These are phyloP conservation scores for Pilatotrama ljubarskyi DNA, from an alignment of 768 basidiomycete species.

Conservation along the genomic window DNA sequence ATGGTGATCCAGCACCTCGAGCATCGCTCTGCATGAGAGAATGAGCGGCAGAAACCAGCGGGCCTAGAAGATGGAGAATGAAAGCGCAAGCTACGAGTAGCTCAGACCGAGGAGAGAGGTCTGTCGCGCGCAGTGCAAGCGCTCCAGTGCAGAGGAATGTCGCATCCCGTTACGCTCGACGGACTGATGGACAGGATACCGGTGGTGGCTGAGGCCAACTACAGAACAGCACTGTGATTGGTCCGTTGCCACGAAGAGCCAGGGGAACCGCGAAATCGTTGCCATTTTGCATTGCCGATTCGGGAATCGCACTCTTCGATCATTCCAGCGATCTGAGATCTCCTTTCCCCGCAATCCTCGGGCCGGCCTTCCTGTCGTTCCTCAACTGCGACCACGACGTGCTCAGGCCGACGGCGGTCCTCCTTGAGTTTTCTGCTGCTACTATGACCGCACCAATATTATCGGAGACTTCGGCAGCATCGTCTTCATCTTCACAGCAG, in stretches of 20 bases:
- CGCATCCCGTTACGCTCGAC: not conserved
- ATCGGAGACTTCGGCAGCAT: not conserved
- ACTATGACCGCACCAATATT: conserved; percentile 4
- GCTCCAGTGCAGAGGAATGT: not conserved
- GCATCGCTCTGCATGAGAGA: conserved; percentile 17
- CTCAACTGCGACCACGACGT: conserved; percentile 6
- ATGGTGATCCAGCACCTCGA: conserved; percentile 22
- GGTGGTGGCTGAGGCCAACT: not conserved
- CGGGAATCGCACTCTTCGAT: conserved; percentile 2
- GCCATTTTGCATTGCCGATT: conserved; percentile 2
- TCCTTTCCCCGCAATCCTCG: not conserved
- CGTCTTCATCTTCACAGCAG: conserved; percentile 10
- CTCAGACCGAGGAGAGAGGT: conserved; percentile 6
- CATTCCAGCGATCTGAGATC: conserved; percentile 4
- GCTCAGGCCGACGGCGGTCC: too few relatives aligned
- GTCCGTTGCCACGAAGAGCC: not conserved
- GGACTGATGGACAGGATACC: not conserved
- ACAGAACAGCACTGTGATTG: not conserved
- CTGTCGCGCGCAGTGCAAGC: conserved; percentile 9
- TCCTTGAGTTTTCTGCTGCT: too few relatives aligned
- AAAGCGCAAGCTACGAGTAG: conserved; percentile 1
- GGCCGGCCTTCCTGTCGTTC: not conserved
- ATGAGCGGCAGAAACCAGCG: conserved; percentile 14
- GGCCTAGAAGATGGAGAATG: conserved; percentile 5
- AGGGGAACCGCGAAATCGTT: not conserved